Evolutionary conservation across 805 yeast species (phyloP).

Genomic region (Saturnispora dispora): DNA sequence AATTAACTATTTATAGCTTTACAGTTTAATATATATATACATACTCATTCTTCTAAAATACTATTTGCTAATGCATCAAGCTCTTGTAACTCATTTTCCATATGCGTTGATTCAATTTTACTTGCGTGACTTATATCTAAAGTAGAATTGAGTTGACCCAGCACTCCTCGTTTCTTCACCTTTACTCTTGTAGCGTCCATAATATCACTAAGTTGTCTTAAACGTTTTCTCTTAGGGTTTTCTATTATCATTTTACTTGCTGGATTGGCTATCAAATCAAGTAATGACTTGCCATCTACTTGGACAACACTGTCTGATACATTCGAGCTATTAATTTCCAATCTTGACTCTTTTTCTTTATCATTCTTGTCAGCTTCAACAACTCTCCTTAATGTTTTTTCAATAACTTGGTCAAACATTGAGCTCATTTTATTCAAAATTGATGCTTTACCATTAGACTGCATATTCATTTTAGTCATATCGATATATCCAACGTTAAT

Average conservation of each 20-base stretch:
- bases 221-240: background rate
- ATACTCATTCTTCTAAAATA: constrained; percentile 13
- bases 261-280: constrained; percentile 1
- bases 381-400: background rate
- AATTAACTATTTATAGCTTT: background rate
- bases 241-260: background rate
- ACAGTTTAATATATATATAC: background rate
- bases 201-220: background rate
- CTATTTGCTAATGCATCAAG: constrained; percentile 19
- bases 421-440: background rate
- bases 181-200: constrained; percentile 15
- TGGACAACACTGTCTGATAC: background rate
- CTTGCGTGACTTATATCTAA: background rate
- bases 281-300: constrained; percentile 3
- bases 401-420: constrained; percentile 1
- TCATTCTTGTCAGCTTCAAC: background rate
- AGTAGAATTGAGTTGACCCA: background rate
- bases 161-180: background rate
- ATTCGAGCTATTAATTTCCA: background rate
- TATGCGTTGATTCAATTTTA: background rate
- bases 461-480: background rate
- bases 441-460: background rate
- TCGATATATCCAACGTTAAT: constrained; percentile 9
- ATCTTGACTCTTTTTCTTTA: background rate
- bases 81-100: constrained; percentile 1